Evolutionary conservation across 169 alveolate species (phyloP), one percentile per base, ranked within the genome.

Genomic region (Eimeria brunetti): DNA sequence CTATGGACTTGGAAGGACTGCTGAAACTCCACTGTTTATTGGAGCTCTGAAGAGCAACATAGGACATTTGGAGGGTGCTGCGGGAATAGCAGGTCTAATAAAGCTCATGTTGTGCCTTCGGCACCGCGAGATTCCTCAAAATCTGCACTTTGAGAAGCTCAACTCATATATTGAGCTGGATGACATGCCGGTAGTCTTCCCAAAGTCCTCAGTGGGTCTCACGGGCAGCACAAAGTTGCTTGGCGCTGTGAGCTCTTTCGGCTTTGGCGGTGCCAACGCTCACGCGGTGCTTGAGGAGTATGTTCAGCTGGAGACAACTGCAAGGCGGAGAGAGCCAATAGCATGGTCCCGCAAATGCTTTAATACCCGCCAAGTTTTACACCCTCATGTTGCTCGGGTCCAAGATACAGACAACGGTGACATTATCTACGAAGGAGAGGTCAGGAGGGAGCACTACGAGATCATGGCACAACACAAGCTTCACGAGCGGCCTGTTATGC

Each of bases 261-360:
- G 98, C 22, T 96, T 97, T 64, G 98, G 97, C 24, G 98, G 98
- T 46, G 95, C 98, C 46, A 97, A 97, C 73, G 96, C 97, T 30
- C 97, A 97, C 88, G 96, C 95, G 33, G 94, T 97, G 76, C 64
- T 94, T 24, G 94, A 94, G 86, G 96, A 93, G 33, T 67, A 83
- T 53, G 80, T 85, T 81, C 92, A 93, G 88, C 76, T 71, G 46
- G 88, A 75, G 51, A 62, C 84, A 75, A 49, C 88, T 30, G 88
- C 84, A 33, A 30, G 73, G 46, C 88, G 88, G 44, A 80, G 88
- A 51, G 88, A 80, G 88, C 88, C 88, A 49, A 80, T 80, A 20
- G 60, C 46, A 46, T 81, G 96, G 96, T 56, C 75, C 24, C 84
- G 93, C 46, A 51, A 58, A 60, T 16, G 73, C 24, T 93, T 84